Conservation (phyloP, 1,284 basidiomycete genomes). For the Coriolopsis trogii region DNA sequence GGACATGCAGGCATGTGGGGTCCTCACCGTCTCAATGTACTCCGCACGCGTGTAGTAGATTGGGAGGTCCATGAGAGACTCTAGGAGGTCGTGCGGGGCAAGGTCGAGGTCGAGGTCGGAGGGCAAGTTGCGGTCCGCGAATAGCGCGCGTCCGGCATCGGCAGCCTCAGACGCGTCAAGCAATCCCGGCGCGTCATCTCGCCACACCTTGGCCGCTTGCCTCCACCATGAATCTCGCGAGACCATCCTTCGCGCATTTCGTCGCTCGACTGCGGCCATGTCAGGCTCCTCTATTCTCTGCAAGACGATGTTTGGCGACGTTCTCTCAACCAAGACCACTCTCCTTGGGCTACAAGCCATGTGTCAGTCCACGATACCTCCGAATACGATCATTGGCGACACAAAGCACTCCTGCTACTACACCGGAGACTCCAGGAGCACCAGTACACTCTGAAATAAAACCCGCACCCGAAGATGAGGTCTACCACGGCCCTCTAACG, state of each 20-base stretch:
- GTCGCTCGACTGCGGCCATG: not conserved
- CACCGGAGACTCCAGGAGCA: not conserved
- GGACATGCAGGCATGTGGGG: not conserved
- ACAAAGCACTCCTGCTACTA: not conserved
- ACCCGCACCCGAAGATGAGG: slow-evolving; percentile 14
- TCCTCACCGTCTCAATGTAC: slow-evolving; percentile 78
- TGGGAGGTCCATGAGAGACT: slow-evolving; percentile 57
- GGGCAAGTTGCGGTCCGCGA: slow-evolving; percentile 4
- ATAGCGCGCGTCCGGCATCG: slow-evolving; percentile 10
- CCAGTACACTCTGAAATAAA: not conserved
- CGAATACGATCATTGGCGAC: slow-evolving; percentile 8
- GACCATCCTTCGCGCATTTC: slow-evolving; percentile 1
- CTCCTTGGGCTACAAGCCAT: too few species aligned
- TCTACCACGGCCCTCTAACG: slow-evolving; percentile 68
- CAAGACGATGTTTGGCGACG: slow-evolving; percentile 11
- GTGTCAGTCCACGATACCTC: not conserved
- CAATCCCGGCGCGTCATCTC: slow-evolving; percentile 6
- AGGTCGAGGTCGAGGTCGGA: slow-evolving; percentile 6
- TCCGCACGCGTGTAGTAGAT: slow-evolving; percentile 77
- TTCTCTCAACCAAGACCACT: not conserved
- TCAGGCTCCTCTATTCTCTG: not conserved
- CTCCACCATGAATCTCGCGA: slow-evolving; percentile 13
- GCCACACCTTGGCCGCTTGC: not conserved
- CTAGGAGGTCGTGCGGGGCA: not conserved
- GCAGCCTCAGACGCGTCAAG: slow-evolving; percentile 7